Base-by-base conservation (phyloP, 2,329 filamentous ascomycete genomes). In the Madurella mycetomatis region DNA sequence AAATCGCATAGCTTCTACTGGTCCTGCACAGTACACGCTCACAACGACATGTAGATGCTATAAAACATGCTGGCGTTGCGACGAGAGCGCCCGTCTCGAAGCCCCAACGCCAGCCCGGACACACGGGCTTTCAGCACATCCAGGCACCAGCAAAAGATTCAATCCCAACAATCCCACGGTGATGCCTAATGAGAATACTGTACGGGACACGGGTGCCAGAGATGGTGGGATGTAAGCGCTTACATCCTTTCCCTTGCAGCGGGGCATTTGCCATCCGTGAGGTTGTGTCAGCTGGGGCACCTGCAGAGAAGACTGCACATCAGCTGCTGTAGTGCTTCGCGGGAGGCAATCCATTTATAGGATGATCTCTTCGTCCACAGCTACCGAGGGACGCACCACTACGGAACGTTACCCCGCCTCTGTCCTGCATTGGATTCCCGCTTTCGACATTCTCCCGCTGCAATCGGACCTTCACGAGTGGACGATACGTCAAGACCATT, bases 371-470 rank as follows among this genome's bases (percentile, higher is more conserved):
- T 17, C 18, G 40, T 53, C 16, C 32, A 13, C 34, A 47, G 15
- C 25, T 31, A 42, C 41, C 41, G 19, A 47, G 30, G 31, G 34
- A 25, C 48, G 46, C 39, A 34, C n/a, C 50, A 15, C 41, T 51
- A 37, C 30, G 32, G 39, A 15, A 16, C 40, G 37, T 43, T 57
- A 47, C 49, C 55, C 48, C 52, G 55, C 56, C 56, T 30, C 46
- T 40, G 46, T 47, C 46, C 47, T 49, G 34, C 56, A 37, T 18
- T 43, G 37, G 16, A 47, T 12, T 18, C 39, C 41, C 40, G 31
- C 42, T 49, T 49, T 44, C 47, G n/a, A 17, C 19, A 42, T 48
- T 54, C 43, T 49, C 46, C 49, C 42, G 46, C 49, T 57, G 57
- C 57, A 55, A 51, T 53, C 54, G 52, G 54, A 34, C 43, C 18